Evolutionary conservation across 2,329 filamentous ascomycete species (phyloP).

Genomic region (Aspergillus proliferans): DNA sequence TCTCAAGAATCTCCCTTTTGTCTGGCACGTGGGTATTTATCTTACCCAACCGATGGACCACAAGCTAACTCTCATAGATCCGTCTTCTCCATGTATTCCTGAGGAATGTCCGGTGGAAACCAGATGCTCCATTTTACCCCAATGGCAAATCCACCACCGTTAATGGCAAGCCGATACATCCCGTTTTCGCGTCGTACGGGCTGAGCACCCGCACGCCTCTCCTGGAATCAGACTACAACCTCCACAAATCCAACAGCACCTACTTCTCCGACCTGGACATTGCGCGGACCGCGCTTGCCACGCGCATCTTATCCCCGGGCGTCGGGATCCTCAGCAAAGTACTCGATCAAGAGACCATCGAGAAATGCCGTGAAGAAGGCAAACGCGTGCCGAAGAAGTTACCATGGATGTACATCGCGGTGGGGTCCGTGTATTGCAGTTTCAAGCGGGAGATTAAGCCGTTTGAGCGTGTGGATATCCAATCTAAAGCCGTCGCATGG

Average conservation of each 20-base stretch:
- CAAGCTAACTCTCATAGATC: conserved; percentile 38
- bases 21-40: conserved; percentile 34
- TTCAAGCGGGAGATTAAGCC: conserved; percentile 70
- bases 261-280: conserved; percentile 86
- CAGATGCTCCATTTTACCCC: conserved; percentile 42
- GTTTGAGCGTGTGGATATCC: conserved; percentile 66
- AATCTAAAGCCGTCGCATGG: conserved; percentile 65
- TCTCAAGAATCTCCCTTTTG: conserved; percentile 32
- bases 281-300: conserved; percentile 72
- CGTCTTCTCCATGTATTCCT: conserved; percentile 55
- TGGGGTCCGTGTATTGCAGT: conserved; percentile 66
- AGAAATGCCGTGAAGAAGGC: conserved; percentile 46
- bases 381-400: conserved; percentile 44
- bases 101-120: conserved; percentile 48
- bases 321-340: conserved; percentile 47
- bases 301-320: conserved; percentile 57
- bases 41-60: background rate
- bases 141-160: conserved; percentile 29
- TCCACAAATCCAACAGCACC: conserved; percentile 77
- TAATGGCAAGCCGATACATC: conserved; percentile 41
- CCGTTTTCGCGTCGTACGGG: conserved; percentile 67
- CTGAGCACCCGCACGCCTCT: conserved; percentile 61
- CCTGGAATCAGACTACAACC: conserved; percentile 78
- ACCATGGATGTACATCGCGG: conserved; percentile 54
- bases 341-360: conserved; percentile 48